Conservation (phyloP, 495 filamentous ascomycete species). For the Penicillium ucsense region DNA sequence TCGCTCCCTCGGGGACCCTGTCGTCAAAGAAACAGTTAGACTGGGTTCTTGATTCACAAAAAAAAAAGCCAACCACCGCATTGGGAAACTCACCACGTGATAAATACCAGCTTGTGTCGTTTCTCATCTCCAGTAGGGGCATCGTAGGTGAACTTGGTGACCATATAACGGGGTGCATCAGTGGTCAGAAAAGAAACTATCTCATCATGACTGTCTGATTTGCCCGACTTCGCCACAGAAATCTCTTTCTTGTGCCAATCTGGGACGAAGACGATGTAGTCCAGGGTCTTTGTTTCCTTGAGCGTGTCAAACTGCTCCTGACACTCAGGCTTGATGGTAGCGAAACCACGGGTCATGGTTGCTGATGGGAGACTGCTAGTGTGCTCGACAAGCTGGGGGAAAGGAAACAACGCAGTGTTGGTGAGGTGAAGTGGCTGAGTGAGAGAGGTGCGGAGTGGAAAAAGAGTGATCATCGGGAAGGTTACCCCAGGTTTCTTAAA, state of each 20-base stretch:
- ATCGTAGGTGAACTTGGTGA: conserved; percentile 11
- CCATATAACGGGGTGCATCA: conserved; percentile 10
- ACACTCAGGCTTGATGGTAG: conserved; percentile 14
- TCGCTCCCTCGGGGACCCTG: conserved; percentile 13
- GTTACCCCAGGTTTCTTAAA: background rate
- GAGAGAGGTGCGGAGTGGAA: background rate
- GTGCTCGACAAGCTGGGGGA: background rate
- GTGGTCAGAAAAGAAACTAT: conserved; percentile 10
- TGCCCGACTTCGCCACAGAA: conserved; percentile 11
- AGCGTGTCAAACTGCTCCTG: conserved; percentile 12
- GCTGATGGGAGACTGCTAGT: background rate
- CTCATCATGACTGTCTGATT: conserved; percentile 10
- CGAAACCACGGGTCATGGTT: conserved; percentile 14
- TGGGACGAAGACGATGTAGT: conserved; percentile 13
- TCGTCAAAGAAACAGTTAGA: background rate
- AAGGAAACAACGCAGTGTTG: background rate
- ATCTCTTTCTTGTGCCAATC: conserved; percentile 18
- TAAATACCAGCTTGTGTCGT: conserved; percentile 14
- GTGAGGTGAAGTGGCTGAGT: background rate
- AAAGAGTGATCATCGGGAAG: background rate
- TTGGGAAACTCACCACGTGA: conserved; percentile 12
- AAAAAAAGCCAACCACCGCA: background rate
- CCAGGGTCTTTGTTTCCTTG: conserved; percentile 12
- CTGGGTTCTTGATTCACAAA: background rate
- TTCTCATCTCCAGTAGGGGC: conserved; percentile 7